Conservation (phyloP, 1,139 yeast genomes). For the Taphrina sp. region DNA sequence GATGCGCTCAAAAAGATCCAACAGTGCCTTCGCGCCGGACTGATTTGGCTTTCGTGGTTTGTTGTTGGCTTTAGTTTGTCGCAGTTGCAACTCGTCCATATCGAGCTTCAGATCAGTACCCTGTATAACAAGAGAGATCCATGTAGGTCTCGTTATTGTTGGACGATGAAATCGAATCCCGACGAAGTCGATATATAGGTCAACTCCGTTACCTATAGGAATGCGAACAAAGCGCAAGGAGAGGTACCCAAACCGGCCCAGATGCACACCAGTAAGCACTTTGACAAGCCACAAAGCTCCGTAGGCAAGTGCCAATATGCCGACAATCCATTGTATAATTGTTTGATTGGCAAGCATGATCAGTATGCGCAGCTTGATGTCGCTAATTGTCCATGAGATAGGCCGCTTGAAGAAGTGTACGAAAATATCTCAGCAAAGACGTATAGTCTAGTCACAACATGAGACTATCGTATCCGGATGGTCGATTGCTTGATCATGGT, state of each 20-base stretch:
- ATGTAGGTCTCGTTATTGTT: conserved; percentile 46
- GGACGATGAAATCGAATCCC: conserved; percentile 48
- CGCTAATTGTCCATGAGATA: too few species aligned
- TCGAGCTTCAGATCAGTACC: conserved; percentile 31
- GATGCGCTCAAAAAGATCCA: conserved; percentile 5
- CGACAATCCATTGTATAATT: too few species aligned
- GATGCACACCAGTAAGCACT: too few species aligned
- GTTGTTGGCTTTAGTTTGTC: not conserved
- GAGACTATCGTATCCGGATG: too few species aligned
- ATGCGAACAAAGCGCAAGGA: conserved; percentile 45
- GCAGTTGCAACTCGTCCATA: not conserved
- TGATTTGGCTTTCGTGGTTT: not conserved
- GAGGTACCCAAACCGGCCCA: conserved; percentile 49
- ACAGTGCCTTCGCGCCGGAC: not conserved
- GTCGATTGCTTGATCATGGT: too few species aligned
- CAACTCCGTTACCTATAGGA: conserved; percentile 44
- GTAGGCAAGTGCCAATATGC: too few species aligned
- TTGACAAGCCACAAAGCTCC: too few species aligned
- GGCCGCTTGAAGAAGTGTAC: too few species aligned
- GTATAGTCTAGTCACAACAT: too few species aligned
- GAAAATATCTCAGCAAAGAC: too few species aligned
- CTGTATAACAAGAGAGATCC: conserved; percentile 36
- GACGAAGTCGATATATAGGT: conserved; percentile 44
- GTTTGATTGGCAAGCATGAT: too few species aligned
- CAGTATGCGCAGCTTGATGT: too few species aligned